phyloP scores from a whole-genome alignment of 2,329 filamentous ascomycete genomes.

The Hymenoscyphus scutula region DNA sequence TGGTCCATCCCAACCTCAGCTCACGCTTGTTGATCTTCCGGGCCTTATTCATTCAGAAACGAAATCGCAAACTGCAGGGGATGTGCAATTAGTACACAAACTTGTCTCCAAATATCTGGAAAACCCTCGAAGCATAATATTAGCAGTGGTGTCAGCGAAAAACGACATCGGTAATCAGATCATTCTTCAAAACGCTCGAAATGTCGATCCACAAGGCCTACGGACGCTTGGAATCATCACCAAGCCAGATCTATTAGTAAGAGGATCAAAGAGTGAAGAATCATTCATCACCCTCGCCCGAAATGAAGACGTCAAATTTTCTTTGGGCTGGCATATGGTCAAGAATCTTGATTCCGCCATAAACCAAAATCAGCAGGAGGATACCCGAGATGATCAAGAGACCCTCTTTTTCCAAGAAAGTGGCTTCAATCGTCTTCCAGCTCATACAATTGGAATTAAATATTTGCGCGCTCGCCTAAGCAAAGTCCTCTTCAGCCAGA shows the following conservation, averaged over 20 bases:
- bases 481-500: conserved; percentile 48
- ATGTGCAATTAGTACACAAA: conserved; percentile 42
- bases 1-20: conserved; percentile 40
- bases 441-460: conserved; percentile 46
- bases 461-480: conserved; percentile 50
- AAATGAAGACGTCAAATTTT: conserved; percentile 42
- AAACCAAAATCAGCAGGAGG: conserved; percentile 19
- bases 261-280: conserved; percentile 39
- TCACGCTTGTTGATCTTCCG: conserved; percentile 59
- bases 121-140: conserved; percentile 53
- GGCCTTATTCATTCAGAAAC: conserved; percentile 52
- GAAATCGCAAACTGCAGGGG: conserved; percentile 43
- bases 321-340: conserved; percentile 50
- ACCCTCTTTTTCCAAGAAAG: conserved; percentile 44
- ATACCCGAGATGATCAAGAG: conserved; percentile 42
- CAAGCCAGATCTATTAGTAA: conserved; percentile 52
- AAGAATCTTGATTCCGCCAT: conserved; percentile 37
- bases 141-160: conserved; percentile 55
- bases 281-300: conserved; percentile 38
- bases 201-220: conserved; percentile 37
- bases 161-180: conserved; percentile 61
- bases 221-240: conserved; percentile 51
- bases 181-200: conserved; percentile 50
- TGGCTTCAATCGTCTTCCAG: conserved; percentile 40
- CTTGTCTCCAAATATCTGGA: conserved; percentile 55